These are phyloP conservation scores for Alectoria sarmentosa DNA, from an alignment of 495 filamentous ascomycete species.

Conservation along the genomic window DNA sequence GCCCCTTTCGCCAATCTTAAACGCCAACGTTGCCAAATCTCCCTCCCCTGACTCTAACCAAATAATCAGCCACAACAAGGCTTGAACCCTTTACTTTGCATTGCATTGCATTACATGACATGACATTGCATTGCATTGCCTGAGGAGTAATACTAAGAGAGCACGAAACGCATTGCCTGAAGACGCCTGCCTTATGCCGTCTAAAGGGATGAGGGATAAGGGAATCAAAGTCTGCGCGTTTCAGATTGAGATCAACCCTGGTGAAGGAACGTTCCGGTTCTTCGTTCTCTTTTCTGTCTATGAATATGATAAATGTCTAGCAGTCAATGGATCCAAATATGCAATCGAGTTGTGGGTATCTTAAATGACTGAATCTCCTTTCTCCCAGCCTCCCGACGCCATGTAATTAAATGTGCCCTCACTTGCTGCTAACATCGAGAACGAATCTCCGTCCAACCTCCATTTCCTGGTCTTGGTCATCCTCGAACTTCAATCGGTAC, in stretches of 20 bases:
- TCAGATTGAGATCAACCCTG: not conserved
- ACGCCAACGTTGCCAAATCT: not conserved
- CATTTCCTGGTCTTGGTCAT: conserved; percentile 75
- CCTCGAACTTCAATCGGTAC: conserved; percentile 72
- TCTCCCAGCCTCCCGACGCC: not conserved
- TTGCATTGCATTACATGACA: not conserved
- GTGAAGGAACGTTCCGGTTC: not conserved
- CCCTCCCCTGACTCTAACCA: conserved; percentile 7
- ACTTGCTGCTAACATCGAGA: conserved; percentile 58
- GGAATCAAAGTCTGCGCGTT: not conserved
- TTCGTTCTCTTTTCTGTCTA: not conserved
- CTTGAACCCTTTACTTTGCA: conserved; percentile 2
- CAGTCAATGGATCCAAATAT: conserved; percentile 3
- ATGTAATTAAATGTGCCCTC: not conserved
- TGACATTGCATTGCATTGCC: not conserved
- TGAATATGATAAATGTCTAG: not conserved
- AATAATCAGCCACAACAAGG: not conserved
- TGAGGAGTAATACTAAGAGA: not conserved
- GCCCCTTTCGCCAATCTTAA: conserved; percentile 14
- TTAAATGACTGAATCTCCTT: not conserved
- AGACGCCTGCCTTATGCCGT: not conserved
- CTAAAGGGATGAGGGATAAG: not conserved
- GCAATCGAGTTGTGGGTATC: conserved; percentile 15
- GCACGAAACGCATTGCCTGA: not conserved
- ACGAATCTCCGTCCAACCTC: conserved; percentile 75